Evolutionary conservation across 495 filamentous ascomycete genomes (phyloP), one percentile per base, ranked within the genome.

Genomic region (Extremus antarcticus): DNA sequence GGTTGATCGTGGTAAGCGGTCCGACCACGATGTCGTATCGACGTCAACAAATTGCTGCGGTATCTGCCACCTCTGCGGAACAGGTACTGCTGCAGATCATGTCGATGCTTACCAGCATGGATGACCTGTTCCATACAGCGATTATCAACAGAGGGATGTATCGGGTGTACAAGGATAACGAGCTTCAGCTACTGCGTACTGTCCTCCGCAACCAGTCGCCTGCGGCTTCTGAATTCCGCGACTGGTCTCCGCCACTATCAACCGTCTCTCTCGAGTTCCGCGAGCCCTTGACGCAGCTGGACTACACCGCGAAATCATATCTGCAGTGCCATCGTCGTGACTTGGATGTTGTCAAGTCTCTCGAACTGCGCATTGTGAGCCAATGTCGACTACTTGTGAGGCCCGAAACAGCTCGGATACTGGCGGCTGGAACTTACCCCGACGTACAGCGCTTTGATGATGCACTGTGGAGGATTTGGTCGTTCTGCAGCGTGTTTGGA

Each of bases 401-500:
- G 15, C 74, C 68, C 0, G 78, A 82, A 25, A 83, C 80, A 0
- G 72, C 79, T 4, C 65, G 66, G 9, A 81, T 79, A 1, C 72
- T 85, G 15, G 66, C 76, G 0, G 79, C 76, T 3, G 58, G 71
- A 9, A 74, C 81, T 51, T 69, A 71, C 35, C 54, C 63, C 8
- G 72, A 76, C 11, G 73, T 77, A 0, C 70, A 73, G 45, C 74
- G 78, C 51, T 73, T 84, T n/a, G 78, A 84, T 59, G 74, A 81
- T 63, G 82, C 82, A 0, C 77, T 85, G 51, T 85, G 81, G 80
- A 75, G 82, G 0, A 74, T 86, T 19, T 86, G 82, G 82, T 82
- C 78, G 2, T 86, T 86, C 67, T 85, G 82, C 63, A 78, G 76
- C 16, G 76, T 85, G 40, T 86, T 86, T 51, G 82, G 82, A 2